Evolutionary conservation across 2,329 filamentous ascomycete genomes (phyloP).

Genomic region (Leptodontidium sp.): DNA sequence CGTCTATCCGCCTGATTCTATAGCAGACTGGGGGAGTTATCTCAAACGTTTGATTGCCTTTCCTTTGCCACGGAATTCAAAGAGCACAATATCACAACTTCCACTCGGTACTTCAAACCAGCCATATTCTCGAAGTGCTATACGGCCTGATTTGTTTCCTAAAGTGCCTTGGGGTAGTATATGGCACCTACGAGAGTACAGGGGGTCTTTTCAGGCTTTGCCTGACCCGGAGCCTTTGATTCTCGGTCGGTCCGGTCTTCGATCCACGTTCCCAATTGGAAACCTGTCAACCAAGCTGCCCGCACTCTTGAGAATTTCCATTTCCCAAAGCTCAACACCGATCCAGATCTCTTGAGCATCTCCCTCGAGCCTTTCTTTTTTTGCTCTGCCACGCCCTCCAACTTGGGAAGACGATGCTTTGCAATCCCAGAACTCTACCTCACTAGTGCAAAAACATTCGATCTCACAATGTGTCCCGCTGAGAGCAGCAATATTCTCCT

Average conservation of each 20-base stretch:
- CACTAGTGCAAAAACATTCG: neutral
- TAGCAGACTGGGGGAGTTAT: too few species aligned
- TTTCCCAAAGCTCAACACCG: neutral
- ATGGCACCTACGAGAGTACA: too few species aligned
- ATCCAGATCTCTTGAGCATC: neutral
- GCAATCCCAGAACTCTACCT: neutral
- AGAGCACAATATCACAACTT: too few species aligned
- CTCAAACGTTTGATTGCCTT: too few species aligned
- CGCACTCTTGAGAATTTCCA: neutral
- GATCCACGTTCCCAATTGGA: neutral
- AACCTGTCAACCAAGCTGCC: neutral
- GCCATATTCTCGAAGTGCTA: too few species aligned
- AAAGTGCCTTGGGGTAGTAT: too few species aligned
- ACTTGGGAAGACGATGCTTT: neutral
- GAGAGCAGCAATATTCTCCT: neutral
- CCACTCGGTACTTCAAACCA: too few species aligned
- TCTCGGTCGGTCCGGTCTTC: neutral
- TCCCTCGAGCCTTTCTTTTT: neutral
- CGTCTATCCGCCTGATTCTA: too few species aligned
- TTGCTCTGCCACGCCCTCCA: neutral
- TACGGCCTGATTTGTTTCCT: too few species aligned
- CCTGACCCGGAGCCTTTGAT: too few species aligned
- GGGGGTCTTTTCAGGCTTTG: too few species aligned
- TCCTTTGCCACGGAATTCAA: too few species aligned
- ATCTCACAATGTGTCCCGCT: neutral